A percentile compares a stretch with the other conserved stretches of the same genome.
Conservation (phyloP, 192 early-diverging fungal genomes). For the Coemansia sp. region DNA sequence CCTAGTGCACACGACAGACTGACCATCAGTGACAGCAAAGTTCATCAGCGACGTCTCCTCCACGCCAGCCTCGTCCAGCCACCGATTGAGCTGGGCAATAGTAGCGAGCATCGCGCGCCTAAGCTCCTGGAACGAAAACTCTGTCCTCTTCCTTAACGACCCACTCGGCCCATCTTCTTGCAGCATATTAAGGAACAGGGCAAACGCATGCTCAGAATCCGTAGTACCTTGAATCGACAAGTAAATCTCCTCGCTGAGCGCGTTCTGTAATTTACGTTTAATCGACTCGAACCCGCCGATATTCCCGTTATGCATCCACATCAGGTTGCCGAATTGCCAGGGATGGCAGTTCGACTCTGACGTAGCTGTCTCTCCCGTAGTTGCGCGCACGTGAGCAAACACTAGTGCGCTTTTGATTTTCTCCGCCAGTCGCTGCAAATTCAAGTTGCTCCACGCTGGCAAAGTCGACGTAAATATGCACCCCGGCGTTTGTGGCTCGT, state of each 20-base stretch:
- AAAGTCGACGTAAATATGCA: slow-evolving; percentile 83
- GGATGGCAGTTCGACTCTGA: slow-evolving; percentile 76
- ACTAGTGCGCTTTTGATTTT: slow-evolving; percentile 73
- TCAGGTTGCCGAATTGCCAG: slow-evolving; percentile 67
- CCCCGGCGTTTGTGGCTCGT: slow-evolving; percentile 61
- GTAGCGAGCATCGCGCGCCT: slow-evolving; percentile 75
- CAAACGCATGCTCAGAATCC: slow-evolving; percentile 82
- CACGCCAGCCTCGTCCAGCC: slow-evolving; percentile 67
- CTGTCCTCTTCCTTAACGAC: slow-evolving; percentile 18
- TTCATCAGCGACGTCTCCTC: slow-evolving; percentile 72
- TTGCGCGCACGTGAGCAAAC: slow-evolving; percentile 80
- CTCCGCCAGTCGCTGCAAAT: slow-evolving; percentile 72
- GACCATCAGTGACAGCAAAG: slow-evolving; percentile 83
- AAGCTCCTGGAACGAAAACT: slow-evolving; percentile 64
- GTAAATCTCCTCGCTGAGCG: slow-evolving; percentile 68
- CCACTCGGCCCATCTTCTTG: slow-evolving; percentile 30
- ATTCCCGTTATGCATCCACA: slow-evolving; percentile 85
- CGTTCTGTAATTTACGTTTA: slow-evolving; percentile 66
- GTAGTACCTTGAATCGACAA: slow-evolving; percentile 74
- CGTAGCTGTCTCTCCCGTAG: slow-evolving; percentile 68
- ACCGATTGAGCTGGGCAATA: slow-evolving; percentile 71
- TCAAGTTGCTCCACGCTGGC: slow-evolving; percentile 81
- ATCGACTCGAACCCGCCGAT: slow-evolving; percentile 69
- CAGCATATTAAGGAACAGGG: slow-evolving; percentile 73
- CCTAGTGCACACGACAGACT: slow-evolving; percentile 71